phyloP scores from a whole-genome alignment of 1,284 basidiomycete species.

The Phaffia rhodozyma region DNA sequence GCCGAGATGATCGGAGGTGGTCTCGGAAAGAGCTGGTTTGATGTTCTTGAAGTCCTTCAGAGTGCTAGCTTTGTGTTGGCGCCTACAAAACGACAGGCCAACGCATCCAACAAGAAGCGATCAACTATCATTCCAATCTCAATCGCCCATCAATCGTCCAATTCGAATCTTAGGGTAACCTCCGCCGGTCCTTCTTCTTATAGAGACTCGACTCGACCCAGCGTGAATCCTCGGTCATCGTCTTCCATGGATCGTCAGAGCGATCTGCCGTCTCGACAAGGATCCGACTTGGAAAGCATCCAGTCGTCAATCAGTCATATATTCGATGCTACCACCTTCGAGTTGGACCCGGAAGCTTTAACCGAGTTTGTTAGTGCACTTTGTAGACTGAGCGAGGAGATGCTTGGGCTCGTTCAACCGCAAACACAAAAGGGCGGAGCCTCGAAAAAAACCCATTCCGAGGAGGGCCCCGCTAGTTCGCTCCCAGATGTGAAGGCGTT shows the following conservation, averaged over 20 bases:
- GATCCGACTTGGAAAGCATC: conserved; percentile 62
- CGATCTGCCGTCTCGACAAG: background rate
- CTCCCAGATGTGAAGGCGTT: background rate
- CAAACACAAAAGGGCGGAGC: background rate
- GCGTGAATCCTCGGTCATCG: background rate
- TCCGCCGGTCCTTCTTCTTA: background rate
- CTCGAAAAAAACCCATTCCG: background rate
- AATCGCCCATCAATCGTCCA: background rate
- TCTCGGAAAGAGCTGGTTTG: conserved; percentile 79
- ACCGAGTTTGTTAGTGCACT: conserved; percentile 66
- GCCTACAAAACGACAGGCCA: conserved; percentile 31
- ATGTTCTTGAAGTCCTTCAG: conserved; percentile 76
- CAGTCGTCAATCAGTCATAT: conserved; percentile 59
- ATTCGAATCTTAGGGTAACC: background rate
- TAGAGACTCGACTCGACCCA: background rate
- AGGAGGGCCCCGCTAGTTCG: background rate
- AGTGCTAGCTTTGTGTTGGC: conserved; percentile 83
- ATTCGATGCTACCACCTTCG: conserved; percentile 64
- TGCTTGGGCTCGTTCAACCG: conserved; percentile 62
- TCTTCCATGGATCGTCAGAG: background rate
- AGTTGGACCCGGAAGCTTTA: conserved; percentile 71
- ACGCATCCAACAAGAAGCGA: background rate
- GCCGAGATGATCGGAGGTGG: conserved; percentile 71
- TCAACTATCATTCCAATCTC: conserved; percentile 12
- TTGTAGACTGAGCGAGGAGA: conserved; percentile 72